phyloP scores from a whole-genome alignment of 257 asterid species.

The Solanum appendiculatum region DNA sequence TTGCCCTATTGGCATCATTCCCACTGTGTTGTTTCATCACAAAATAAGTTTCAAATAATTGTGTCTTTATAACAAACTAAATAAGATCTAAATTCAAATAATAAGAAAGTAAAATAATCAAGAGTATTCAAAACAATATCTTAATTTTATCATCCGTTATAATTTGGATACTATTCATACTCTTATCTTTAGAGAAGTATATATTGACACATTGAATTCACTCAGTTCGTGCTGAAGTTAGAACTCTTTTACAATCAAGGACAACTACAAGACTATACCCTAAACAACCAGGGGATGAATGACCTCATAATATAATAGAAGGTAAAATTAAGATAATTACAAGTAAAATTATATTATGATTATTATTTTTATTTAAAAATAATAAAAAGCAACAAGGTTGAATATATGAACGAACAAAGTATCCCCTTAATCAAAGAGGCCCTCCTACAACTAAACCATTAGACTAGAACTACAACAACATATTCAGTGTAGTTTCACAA shows the following conservation, averaged over 20 bases:
- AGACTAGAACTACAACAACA: neutral
- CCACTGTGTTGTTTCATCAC: constrained; percentile 46
- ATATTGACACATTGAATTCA: neutral
- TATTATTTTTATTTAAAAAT: neutral
- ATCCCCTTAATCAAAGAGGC: neutral
- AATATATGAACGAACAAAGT: neutral
- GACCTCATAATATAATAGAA: neutral
- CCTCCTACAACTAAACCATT: neutral
- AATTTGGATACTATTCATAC: neutral
- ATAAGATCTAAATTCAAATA: neutral
- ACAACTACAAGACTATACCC: neutral
- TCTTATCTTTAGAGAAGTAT: neutral
- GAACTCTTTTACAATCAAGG: neutral
- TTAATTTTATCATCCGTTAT: neutral
- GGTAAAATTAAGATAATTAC: neutral
- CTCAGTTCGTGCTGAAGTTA: neutral
- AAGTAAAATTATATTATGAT: neutral
- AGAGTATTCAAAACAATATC: neutral
- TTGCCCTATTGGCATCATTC: constrained; percentile 47
- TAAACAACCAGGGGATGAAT: neutral
- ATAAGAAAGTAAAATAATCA: neutral
- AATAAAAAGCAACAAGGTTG: neutral
- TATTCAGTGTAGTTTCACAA: neutral
- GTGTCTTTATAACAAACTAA: neutral
- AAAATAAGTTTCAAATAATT: neutral